Evolutionary conservation across 139 green algal genomes (phyloP).

Genomic region (Closterium sp.): DNA sequence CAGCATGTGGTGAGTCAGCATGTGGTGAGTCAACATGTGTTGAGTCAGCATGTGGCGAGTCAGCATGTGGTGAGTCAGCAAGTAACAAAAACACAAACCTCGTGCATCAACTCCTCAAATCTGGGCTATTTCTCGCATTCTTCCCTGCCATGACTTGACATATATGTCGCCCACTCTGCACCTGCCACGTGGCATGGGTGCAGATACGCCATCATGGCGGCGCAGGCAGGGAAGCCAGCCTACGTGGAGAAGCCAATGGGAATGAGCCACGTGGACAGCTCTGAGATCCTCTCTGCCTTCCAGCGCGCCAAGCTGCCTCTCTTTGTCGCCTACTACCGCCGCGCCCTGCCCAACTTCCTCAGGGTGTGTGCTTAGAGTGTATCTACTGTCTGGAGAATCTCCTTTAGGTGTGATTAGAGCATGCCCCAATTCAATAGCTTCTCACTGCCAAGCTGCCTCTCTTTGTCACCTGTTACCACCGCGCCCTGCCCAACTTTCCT

Average conservation of each 20-base stretch:
- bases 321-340: slow-evolving; percentile 48
- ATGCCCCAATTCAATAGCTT: too few species aligned
- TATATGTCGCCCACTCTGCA: not conserved
- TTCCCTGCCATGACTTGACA: too few species aligned
- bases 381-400: too few species aligned
- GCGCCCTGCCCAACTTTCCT: slow-evolving; percentile 41
- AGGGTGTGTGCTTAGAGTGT: too few species aligned
- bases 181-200: not conserved
- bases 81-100: too few species aligned
- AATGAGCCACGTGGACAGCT: slow-evolving; percentile 16
- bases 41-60: too few species aligned
- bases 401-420: too few species aligned
- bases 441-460: slow-evolving; percentile 19
- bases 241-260: slow-evolving; percentile 52
- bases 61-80: too few species aligned
- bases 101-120: too few species aligned
- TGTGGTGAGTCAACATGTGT: slow-evolving; percentile 13
- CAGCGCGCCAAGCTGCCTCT: slow-evolving; percentile 10
- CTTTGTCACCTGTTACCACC: slow-evolving; percentile 44
- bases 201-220: slow-evolving; percentile 40
- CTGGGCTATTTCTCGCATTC: too few species aligned
- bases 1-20: slow-evolving; percentile 50
- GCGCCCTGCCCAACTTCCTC: slow-evolving; percentile 11
- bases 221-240: slow-evolving; percentile 24
- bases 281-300: slow-evolving; percentile 7